These are phyloP conservation scores for Phytophthora sp. DNA, from an alignment of 352 stramenopile genomes.

Conservation along the genomic window DNA sequence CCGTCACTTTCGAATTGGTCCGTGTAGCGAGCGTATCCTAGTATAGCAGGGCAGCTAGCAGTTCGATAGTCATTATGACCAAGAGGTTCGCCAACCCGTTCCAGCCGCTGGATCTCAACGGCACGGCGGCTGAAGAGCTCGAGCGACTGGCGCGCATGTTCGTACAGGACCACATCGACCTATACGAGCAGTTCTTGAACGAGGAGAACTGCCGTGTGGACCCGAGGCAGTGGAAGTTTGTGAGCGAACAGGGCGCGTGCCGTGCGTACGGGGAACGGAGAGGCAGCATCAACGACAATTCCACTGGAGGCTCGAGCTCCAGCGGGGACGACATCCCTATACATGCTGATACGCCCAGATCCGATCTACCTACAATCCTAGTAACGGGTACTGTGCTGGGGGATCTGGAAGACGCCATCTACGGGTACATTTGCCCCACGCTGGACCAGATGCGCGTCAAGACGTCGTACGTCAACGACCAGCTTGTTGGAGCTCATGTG, in stretches of 20 bases:
- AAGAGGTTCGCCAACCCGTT: slow-evolving; percentile 56
- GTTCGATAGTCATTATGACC: slow-evolving; percentile 25
- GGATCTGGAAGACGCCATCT: slow-evolving; percentile 54
- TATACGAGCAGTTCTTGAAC: slow-evolving; percentile 50
- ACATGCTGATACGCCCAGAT: slow-evolving; percentile 32
- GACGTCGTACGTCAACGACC: slow-evolving; percentile 52
- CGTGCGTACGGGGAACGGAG: slow-evolving; percentile 47
- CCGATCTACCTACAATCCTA: slow-evolving; percentile 33
- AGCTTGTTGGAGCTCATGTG: slow-evolving; percentile 48
- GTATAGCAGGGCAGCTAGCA: no score
- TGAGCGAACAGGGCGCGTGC: slow-evolving; percentile 47
- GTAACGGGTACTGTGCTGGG: slow-evolving; percentile 47
- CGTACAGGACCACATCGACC: slow-evolving; percentile 44
- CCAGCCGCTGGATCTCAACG: slow-evolving; percentile 37
- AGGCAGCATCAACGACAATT: slow-evolving; percentile 27
- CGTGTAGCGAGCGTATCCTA: no score
- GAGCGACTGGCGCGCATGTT: slow-evolving; percentile 40
- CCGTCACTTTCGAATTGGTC: slow-evolving; percentile 18
- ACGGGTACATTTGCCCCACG: slow-evolving; percentile 45
- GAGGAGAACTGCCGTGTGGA: slow-evolving; percentile 43
- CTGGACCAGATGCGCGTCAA: slow-evolving; percentile 48
- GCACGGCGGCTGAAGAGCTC: slow-evolving; percentile 33
- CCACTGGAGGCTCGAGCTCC: no score
- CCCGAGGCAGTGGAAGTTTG: slow-evolving; percentile 44
- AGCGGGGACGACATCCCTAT: slow-evolving; percentile 32